Percentiles rank a stretch among this genome's conserved stretches.
phyloP scores from a whole-genome alignment of 306 rosid species.

The Dryas alaskensis region DNA sequence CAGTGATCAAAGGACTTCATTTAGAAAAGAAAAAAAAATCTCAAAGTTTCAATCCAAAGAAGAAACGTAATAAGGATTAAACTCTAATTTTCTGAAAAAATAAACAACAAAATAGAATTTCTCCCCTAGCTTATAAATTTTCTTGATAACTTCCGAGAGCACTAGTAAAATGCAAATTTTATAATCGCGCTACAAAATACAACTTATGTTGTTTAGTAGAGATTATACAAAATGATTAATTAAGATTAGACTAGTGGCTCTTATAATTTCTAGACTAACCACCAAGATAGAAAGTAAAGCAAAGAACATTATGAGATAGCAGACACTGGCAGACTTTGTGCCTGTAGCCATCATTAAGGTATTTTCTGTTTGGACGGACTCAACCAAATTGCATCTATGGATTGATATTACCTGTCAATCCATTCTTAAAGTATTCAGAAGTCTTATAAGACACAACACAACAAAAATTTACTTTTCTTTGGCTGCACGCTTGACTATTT shows the following conservation, averaged over 20 bases:
- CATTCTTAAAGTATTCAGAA: neutral
- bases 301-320: slow-evolving; percentile 2
- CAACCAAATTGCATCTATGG: too few species aligned
- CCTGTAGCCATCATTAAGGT: neutral
- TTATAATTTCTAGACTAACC: neutral
- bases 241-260: neutral
- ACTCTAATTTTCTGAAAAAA: neutral
- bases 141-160: neutral
- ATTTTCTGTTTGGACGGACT: neutral
- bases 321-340: neutral
- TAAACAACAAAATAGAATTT: neutral
- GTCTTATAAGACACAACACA: neutral
- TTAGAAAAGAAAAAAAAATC: too few species aligned
- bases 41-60: too few species aligned
- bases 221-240: too few species aligned
- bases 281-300: neutral
- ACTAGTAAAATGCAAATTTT: neutral
- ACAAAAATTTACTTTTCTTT: neutral
- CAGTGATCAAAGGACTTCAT: too few species aligned
- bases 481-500: neutral
- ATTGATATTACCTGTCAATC: too few species aligned
- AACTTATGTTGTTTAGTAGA: neutral
- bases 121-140: neutral
- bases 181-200: neutral
- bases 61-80: too few species aligned